phyloP scores from a whole-genome alignment of 768 basidiomycete genomes.

The Cyclocybe cylindracea region DNA sequence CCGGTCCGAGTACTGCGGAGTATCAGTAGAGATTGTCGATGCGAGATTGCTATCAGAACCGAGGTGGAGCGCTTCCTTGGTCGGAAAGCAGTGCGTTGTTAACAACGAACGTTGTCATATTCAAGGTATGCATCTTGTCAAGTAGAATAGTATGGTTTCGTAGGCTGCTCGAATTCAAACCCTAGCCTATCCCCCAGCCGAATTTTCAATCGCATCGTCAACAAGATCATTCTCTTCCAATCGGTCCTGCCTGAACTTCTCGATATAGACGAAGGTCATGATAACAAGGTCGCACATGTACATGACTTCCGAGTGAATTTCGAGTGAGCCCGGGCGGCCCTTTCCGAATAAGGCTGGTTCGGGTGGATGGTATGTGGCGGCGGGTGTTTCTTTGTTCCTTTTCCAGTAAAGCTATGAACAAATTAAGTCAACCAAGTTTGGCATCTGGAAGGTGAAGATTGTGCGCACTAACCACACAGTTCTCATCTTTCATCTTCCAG shows the following conservation, averaged over 20 bases:
- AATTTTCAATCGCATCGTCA: too few species aligned
- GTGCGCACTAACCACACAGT: slow-evolving; percentile 4
- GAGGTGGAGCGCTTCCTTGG: too few species aligned
- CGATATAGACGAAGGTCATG: slow-evolving; percentile 14
- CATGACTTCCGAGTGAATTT: slow-evolving; percentile 9
- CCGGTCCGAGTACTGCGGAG: too few species aligned
- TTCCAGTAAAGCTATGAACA: background rate
- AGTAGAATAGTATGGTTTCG: too few species aligned
- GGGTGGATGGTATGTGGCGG: slow-evolving; percentile 4
- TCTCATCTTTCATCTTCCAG: slow-evolving; percentile 2
- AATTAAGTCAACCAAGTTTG: background rate
- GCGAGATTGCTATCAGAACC: too few species aligned
- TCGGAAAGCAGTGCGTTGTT: too few species aligned
- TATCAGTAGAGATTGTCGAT: too few species aligned
- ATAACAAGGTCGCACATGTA: slow-evolving; percentile 16
- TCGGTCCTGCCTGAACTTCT: slow-evolving; percentile 10
- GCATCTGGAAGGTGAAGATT: background rate
- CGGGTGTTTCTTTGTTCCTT: background rate
- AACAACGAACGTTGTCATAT: too few species aligned
- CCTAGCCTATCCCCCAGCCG: too few species aligned
- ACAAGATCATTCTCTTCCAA: background rate
- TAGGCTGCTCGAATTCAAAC: too few species aligned
- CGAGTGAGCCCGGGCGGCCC: slow-evolving; percentile 11
- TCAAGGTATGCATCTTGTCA: too few species aligned
- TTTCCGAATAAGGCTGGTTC: background rate